Conservation (phyloP, 331 rosid genomes). For the Dryas integrifolia region DNA sequence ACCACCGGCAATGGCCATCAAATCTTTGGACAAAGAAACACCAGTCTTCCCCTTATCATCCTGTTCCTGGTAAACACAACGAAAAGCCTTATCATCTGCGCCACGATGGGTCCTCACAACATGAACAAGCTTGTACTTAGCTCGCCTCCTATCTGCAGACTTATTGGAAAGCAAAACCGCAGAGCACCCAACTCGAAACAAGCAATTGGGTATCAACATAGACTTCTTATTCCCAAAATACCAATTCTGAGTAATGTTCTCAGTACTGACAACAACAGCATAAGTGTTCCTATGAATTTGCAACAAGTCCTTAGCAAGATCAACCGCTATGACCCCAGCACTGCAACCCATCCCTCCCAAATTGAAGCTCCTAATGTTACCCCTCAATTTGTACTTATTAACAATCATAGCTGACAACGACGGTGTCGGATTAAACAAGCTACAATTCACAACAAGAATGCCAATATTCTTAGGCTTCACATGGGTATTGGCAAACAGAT, state of each 20-base stretch:
- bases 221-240: conserved; percentile 63
- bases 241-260: conserved; percentile 68
- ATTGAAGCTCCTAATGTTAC: conserved; percentile 54
- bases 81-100: conserved; percentile 56
- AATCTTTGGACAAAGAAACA: conserved; percentile 58
- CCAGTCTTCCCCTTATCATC: conserved; percentile 60
- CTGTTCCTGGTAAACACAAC: conserved; percentile 63
- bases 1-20: conserved; percentile 66
- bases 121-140: conserved; percentile 58
- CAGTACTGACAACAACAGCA: conserved; percentile 69
- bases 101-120: conserved; percentile 57
- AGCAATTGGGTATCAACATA: conserved; percentile 64
- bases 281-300: conserved; percentile 56
- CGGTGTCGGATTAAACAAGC: conserved; percentile 65
- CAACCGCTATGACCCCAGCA: conserved; percentile 66
- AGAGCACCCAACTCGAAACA: conserved; percentile 56
- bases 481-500: conserved; percentile 34
- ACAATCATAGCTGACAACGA: conserved; percentile 64
- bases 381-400: conserved; percentile 54
- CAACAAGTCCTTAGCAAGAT: conserved; percentile 61
- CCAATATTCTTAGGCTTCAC: conserved; percentile 51
- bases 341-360: conserved; percentile 72
- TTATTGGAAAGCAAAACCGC: conserved; percentile 51
- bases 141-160: conserved; percentile 37
- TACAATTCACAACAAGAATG: conserved; percentile 56